Conservation (phyloP, 2,329 filamentous ascomycete species). For the Venturia nashicola region DNA sequence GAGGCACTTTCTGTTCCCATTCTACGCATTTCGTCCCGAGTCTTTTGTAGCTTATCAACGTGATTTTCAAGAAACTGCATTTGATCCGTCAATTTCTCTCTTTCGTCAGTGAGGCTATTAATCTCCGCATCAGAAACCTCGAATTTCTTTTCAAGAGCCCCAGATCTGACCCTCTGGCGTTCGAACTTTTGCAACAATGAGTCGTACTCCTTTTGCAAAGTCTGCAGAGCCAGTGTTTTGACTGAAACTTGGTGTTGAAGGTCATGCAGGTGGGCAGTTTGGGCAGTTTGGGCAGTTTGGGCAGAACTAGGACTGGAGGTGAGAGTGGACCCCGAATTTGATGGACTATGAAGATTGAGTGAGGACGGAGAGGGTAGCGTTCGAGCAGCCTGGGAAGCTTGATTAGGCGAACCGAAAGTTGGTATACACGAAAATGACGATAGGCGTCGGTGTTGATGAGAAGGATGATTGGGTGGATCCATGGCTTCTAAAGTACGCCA, state of each 20-base stretch:
- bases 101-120: conserved; percentile 38
- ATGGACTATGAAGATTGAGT: conserved; percentile 13
- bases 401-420: neutral
- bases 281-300: conserved; percentile 27
- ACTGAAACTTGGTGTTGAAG: conserved; percentile 43
- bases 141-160: conserved; percentile 34
- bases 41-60: conserved; percentile 35
- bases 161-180: conserved; percentile 36
- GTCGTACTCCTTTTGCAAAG: conserved; percentile 42
- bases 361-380: conserved; percentile 18
- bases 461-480: conserved; percentile 4
- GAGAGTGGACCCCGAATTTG: conserved; percentile 1
- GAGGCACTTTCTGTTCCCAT: conserved; percentile 31
- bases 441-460: neutral
- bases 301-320: conserved; percentile 14
- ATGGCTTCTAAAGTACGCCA: conserved; percentile 4
- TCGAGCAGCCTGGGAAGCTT: conserved; percentile 2
- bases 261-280: conserved; percentile 31
- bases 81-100: conserved; percentile 35
- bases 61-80: conserved; percentile 35
- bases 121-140: conserved; percentile 28
- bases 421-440: conserved; percentile 2
- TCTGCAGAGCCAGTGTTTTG: conserved; percentile 40
- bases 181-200: conserved; percentile 39
- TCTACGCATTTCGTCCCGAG: conserved; percentile 33